Conservation (phyloP, 345 rosid species). For the Lepidium sativum region DNA sequence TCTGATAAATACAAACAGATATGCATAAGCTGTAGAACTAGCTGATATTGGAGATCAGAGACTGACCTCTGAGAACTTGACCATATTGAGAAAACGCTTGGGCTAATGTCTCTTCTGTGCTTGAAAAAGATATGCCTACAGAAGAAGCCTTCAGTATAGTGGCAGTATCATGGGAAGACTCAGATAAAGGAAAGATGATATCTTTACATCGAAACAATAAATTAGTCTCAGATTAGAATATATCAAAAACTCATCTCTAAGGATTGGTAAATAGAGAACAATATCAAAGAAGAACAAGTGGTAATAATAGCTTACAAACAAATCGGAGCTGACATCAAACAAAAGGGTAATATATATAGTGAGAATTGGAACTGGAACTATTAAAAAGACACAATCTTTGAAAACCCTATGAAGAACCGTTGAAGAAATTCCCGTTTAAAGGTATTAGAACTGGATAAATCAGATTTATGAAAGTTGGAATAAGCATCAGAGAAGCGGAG, state of each 20-base stretch:
- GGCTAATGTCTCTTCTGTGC: slow-evolving; percentile 34
- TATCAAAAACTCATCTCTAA: not conserved
- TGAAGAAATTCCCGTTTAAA: not conserved
- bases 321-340: not conserved
- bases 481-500: not conserved
- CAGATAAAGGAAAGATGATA: not conserved
- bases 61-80: slow-evolving; percentile 39
- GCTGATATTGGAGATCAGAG: not conserved
- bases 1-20: not conserved
- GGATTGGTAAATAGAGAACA: not conserved
- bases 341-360: not conserved
- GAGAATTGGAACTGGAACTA: not conserved
- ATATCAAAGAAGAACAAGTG: too few species aligned
- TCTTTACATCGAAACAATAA: too few species aligned
- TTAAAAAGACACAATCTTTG: not conserved
- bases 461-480: not conserved
- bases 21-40: not conserved
- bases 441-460: not conserved
- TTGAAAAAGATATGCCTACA: slow-evolving; percentile 45
- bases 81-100: slow-evolving; percentile 57
- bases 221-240: not conserved
- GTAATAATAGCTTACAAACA: too few species aligned
- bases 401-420: not conserved
- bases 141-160: not conserved
- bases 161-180: not conserved